Evolutionary conservation across 2,329 filamentous ascomycete genomes (phyloP).

Genomic region (Hyphodiscus sp.): DNA sequence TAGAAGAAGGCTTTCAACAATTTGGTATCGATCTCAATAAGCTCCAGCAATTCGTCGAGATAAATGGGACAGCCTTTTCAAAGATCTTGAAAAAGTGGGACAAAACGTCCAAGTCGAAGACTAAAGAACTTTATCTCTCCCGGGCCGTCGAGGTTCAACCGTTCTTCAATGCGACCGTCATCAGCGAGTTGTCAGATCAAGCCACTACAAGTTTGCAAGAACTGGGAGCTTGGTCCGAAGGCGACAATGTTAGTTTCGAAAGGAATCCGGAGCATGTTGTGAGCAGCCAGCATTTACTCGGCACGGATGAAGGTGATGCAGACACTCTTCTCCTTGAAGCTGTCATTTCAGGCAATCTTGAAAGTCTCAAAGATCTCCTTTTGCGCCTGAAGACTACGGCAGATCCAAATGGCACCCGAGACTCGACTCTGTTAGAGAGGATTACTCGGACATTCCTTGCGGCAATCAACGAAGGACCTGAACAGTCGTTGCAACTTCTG

Average conservation of each 20-base stretch:
- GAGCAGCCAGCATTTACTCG: slow-evolving; percentile 58
- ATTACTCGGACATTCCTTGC: slow-evolving; percentile 87
- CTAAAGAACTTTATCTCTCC: slow-evolving; percentile 94
- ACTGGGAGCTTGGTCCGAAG: slow-evolving; percentile 93
- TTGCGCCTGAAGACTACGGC: slow-evolving; percentile 55
- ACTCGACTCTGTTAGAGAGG: slow-evolving; percentile 58
- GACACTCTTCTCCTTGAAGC: slow-evolving; percentile 85
- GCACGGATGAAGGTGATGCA: slow-evolving; percentile 81
- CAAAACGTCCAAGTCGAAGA: slow-evolving; percentile 98
- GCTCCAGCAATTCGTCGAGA: slow-evolving; percentile 95
- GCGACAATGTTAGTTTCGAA: slow-evolving; percentile 84
- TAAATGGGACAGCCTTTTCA: slow-evolving; percentile 95
- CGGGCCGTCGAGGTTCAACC: slow-evolving; percentile 95
- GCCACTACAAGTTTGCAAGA: slow-evolving; percentile 95
- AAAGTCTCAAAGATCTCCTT: slow-evolving; percentile 75
- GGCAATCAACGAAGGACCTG: slow-evolving; percentile 78
- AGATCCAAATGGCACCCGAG: slow-evolving; percentile 51
- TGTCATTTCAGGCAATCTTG: slow-evolving; percentile 73
- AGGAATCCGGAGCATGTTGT: slow-evolving; percentile 53
- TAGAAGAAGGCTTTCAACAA: slow-evolving; percentile 95
- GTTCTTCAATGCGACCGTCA: slow-evolving; percentile 95
- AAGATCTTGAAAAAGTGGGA: slow-evolving; percentile 99
- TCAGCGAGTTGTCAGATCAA: slow-evolving; percentile 93
- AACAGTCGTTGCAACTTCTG: slow-evolving; percentile 67
- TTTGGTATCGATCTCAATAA: slow-evolving; percentile 97